Evolutionary conservation across 2,329 filamentous ascomycete species (phyloP), one percentile per base, ranked within the genome.

Genomic region (Aspergillus sp.): DNA sequence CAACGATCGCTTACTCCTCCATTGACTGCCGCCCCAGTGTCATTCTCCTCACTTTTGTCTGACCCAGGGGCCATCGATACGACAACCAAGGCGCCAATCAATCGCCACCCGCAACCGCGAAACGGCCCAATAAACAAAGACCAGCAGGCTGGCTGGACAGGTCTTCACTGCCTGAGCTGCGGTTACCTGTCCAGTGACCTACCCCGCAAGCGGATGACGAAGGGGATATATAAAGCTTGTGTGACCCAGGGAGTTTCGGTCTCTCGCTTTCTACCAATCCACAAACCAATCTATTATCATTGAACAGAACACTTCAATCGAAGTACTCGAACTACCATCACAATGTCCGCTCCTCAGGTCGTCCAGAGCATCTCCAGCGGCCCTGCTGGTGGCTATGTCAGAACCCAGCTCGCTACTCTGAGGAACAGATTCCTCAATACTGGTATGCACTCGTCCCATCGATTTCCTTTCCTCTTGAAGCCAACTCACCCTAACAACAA

Each of bases 321-420:
- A 11, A n/a, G 3, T 15, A 15, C 3, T 26, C 12, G 22, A 30
- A 9, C 44, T 7, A 45, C 13, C n/a, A 34, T 24, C 34, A 64
- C 51, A n/a, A 66, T 66, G 64, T 66, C 63, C 6, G 53, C 64
- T n/a, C 59, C 58, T 55, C 62, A 59, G 12, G 53, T 63, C n/a
- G 30, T 65, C 8, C 64, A 66, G 50, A 58, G 51, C 51, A 43
- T 66, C 15, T 61, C 62, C n/a, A 57, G 60, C 18, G 63, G 62
- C 15, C 58, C 61, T 18, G 55, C 57, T 2, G 60, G 62, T 15
- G 59, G 58, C 4, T 64, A 57, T 36, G 59, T 61, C 20, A 53
- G 64, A 48, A 59, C 61, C 26, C 62, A 65, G 38, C 48, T 62
- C 24, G 60, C 55, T 2, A 59, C 59, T 26, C 53, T 62, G 49